phyloP scores from a whole-genome alignment of 2,329 filamentous ascomycete species.

The Microsporum ferrugineum region DNA sequence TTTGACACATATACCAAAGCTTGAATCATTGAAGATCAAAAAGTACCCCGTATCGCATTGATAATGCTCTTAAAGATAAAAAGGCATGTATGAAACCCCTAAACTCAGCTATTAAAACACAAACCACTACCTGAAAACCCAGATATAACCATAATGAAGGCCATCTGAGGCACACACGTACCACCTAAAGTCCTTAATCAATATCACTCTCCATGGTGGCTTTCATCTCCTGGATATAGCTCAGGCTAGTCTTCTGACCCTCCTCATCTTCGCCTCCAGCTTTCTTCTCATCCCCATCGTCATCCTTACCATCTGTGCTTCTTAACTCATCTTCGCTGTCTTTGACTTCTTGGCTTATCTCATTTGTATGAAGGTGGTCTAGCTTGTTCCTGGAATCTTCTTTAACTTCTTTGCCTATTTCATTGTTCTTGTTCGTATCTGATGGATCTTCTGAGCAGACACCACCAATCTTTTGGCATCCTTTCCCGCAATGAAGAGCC shows the following conservation, averaged over 20 bases:
- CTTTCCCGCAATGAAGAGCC: constrained; percentile 22
- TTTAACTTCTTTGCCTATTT: background rate
- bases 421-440: background rate
- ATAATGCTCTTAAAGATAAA: background rate
- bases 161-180: no score
- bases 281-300: background rate
- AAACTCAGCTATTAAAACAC: background rate
- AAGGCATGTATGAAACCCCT: background rate
- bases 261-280: background rate
- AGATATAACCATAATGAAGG: no score
- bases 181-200: background rate
- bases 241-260: background rate
- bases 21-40: background rate
- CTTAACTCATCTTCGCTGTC: background rate
- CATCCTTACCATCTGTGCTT: background rate
- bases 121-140: no score
- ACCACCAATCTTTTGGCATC: constrained; percentile 24
- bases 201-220: background rate
- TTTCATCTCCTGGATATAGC: background rate
- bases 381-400: background rate
- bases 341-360: background rate
- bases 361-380: background rate
- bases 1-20: background rate
- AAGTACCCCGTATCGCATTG: background rate
- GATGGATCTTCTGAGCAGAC: constrained; percentile 16